Conservation (phyloP, 192 early-diverging fungal species). For the Coemansia sp. region DNA sequence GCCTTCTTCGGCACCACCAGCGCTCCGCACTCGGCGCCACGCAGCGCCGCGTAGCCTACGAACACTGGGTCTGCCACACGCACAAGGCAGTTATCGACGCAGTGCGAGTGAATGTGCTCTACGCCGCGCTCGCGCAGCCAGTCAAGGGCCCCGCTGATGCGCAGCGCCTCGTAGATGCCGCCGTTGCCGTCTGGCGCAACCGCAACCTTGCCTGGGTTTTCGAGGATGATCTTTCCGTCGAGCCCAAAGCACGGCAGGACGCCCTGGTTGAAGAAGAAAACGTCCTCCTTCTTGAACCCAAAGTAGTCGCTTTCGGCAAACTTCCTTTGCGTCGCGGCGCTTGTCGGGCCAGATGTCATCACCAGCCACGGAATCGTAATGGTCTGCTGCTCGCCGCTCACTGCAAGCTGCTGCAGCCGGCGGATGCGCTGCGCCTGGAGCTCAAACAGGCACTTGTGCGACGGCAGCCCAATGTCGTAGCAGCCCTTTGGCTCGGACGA, state of each 20-base stretch:
- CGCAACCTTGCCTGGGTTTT: slow-evolving; percentile 70
- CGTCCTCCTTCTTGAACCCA: slow-evolving; percentile 81
- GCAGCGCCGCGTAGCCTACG: slow-evolving; percentile 87
- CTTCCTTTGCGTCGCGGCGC: slow-evolving; percentile 69
- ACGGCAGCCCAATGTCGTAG: slow-evolving; percentile 91
- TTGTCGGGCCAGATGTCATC: slow-evolving; percentile 97
- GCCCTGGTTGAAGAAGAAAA: slow-evolving; percentile 96
- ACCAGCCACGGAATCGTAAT: slow-evolving; percentile 92
- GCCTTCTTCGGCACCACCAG: slow-evolving; percentile 89
- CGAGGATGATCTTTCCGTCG: slow-evolving; percentile 95
- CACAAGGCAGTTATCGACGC: slow-evolving; percentile 97
- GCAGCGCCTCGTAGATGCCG: slow-evolving; percentile 94
- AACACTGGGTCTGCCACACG: slow-evolving; percentile 96
- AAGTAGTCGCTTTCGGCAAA: slow-evolving; percentile 86
- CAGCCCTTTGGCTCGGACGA: slow-evolving; percentile 88
- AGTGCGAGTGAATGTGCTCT: slow-evolving; percentile 90
- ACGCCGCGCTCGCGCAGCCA: slow-evolving; percentile 82
- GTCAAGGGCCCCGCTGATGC: slow-evolving; percentile 74
- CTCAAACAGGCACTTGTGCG: slow-evolving; percentile 85
- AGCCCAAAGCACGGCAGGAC: slow-evolving; percentile 88
- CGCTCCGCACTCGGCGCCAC: slow-evolving; percentile 91
- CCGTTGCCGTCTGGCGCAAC: slow-evolving; percentile 89
- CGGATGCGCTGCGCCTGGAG: slow-evolving; percentile 93
- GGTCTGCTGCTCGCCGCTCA: slow-evolving; percentile 35
- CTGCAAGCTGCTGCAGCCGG: slow-evolving; percentile 73